Evolutionary conservation across 805 yeast species (phyloP).

Genomic region (Pichia eremophila): DNA sequence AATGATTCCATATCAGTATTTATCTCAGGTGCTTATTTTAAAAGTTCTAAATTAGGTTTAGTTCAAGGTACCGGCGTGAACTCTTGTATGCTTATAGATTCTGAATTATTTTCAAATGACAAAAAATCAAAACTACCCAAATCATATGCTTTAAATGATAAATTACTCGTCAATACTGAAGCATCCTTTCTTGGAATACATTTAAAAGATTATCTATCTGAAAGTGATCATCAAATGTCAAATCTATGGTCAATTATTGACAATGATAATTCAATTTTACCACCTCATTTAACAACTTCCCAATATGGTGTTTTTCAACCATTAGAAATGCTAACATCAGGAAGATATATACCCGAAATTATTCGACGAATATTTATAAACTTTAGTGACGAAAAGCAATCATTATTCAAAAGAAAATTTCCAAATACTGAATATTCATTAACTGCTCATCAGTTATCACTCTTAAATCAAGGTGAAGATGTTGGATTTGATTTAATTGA

Average conservation of each 20-base stretch:
- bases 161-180: constrained; percentile 33
- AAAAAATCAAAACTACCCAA: no score
- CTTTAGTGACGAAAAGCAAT: not conserved
- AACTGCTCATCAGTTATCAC: constrained; percentile 1
- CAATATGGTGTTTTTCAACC: constrained; percentile 39
- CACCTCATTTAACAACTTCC: constrained; percentile 6
- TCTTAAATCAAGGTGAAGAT: constrained; percentile 2
- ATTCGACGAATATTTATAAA: constrained; percentile 24
- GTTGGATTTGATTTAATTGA: not conserved
- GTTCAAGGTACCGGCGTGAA: constrained; percentile 67
- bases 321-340: constrained; percentile 43
- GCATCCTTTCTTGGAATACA: constrained; percentile 44
- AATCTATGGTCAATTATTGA: not conserved
- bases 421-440: not conserved
- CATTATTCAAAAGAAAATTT: no score
- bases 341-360: constrained; percentile 48
- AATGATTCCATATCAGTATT: constrained; percentile 61
- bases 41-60: constrained; percentile 37
- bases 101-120: not conserved
- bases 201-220: constrained; percentile 25
- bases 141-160: no score
- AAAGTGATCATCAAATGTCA: not conserved
- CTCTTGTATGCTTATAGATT: constrained; percentile 33
- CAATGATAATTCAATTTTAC: not conserved
- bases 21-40: constrained; percentile 36